Conservation (phyloP, 2,329 filamentous ascomycete genomes). For the Ceratocystis ficicola region DNA sequence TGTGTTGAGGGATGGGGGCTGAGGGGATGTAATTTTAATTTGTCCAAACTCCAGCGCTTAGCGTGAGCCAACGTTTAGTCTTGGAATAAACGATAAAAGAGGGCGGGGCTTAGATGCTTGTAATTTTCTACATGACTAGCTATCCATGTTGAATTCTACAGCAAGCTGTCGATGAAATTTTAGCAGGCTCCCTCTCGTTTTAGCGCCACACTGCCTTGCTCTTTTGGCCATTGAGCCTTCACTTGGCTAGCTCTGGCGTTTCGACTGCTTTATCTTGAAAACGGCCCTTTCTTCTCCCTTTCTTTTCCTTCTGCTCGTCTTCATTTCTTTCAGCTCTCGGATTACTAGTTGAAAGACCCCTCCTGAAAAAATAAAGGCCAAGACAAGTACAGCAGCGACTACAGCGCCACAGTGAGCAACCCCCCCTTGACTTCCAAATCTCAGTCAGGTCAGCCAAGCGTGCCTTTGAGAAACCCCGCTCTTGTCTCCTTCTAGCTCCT, state of each 20-base stretch:
- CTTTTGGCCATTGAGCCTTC: no score
- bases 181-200: background rate
- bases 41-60: background rate
- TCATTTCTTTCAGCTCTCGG: background rate
- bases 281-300: background rate
- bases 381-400: background rate
- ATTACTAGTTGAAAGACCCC: background rate
- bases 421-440: background rate
- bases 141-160: background rate
- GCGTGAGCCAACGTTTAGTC: background rate
- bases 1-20: no score
- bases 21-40: no score
- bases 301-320: background rate
- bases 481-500: background rate
- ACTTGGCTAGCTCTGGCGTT: no score
- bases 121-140: background rate
- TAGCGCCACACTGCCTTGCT: background rate
- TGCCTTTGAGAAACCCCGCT: background rate
- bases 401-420: no score
- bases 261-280: no score
- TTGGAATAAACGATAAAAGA: background rate
- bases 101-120: conserved; percentile 1
- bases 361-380: background rate
- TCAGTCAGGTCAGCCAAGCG: background rate
- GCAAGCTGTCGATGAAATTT: background rate